Evolutionary conservation across 345 rosid species (phyloP).

Genomic region (Cochlearia excelsa): DNA sequence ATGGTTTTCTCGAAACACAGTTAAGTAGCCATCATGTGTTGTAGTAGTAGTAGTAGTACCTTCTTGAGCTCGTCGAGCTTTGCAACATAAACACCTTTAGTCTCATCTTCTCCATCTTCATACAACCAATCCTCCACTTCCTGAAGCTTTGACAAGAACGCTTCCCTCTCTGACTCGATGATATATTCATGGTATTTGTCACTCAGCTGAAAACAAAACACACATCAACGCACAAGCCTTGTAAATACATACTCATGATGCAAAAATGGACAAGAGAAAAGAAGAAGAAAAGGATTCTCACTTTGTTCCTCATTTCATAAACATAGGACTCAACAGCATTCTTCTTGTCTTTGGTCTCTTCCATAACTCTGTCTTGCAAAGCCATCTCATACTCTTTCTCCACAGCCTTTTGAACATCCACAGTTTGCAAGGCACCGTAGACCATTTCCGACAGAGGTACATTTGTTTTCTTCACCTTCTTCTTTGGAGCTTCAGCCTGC

Average conservation of each 20-base stretch:
- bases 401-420: constrained; percentile 76
- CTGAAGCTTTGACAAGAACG: constrained; percentile 61
- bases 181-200: constrained; percentile 81
- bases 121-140: constrained; percentile 94
- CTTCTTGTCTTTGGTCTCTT: constrained; percentile 93
- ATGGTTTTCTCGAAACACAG: not conserved
- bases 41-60: constrained; percentile 39
- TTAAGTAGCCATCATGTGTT: not conserved
- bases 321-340: constrained; percentile 98
- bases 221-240: constrained; percentile 1
- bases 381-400: constrained; percentile 99
- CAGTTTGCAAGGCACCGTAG: constrained; percentile 62
- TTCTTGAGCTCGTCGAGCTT: constrained; percentile 93
- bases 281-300: constrained; percentile 21
- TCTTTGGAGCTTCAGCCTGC: constrained; percentile 81
- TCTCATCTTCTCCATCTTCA: constrained; percentile 99
- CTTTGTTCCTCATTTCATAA: constrained; percentile 97
- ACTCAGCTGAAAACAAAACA: constrained; percentile 49
- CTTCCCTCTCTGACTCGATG: constrained; percentile 64
- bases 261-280: not conserved
- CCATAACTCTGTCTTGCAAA: constrained; percentile 96
- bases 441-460: constrained; percentile 71
- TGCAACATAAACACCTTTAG: constrained; percentile 90
- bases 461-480: constrained; percentile 85
- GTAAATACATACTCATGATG: not conserved